phyloP scores from a whole-genome alignment of 768 basidiomycete genomes.

The Asterophora lycoperdoides region DNA sequence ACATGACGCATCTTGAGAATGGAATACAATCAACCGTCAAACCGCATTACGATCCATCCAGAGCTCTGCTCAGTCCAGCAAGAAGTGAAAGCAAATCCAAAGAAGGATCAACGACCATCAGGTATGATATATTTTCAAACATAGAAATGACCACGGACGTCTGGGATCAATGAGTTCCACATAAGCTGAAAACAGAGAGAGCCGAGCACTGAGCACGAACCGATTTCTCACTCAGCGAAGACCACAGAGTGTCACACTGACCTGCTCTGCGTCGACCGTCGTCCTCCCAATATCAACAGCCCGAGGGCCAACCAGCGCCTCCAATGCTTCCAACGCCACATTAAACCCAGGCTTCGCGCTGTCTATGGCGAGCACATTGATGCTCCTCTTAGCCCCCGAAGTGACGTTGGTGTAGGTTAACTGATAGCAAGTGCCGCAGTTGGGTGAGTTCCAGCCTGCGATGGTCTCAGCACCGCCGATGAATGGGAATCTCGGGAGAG shows the following conservation, averaged over 20 bases:
- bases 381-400: conserved; percentile 21
- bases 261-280: conserved; percentile 6
- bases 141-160: too few species aligned
- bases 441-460: conserved; percentile 38
- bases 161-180: too few species aligned
- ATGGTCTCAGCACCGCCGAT: conserved; percentile 47
- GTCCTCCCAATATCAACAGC: conserved; percentile 10
- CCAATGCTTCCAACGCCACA: conserved; percentile 26
- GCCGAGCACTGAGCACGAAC: neutral
- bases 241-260: conserved; percentile 14
- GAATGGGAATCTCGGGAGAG: conserved; percentile 47
- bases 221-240: neutral
- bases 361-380: conserved; percentile 48
- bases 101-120: too few species aligned
- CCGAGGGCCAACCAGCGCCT: conserved; percentile 20
- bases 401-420: conserved; percentile 34
- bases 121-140: too few species aligned
- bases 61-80: too few species aligned
- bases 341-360: conserved; percentile 20
- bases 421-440: conserved; percentile 53
- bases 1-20: too few species aligned
- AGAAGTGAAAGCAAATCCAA: too few species aligned
- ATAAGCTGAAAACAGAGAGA: too few species aligned
- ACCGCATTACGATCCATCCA: too few species aligned
- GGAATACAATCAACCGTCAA: too few species aligned